Evolutionary conservation across 352 stramenopile genomes (phyloP), one percentile per base, ranked within the genome.

Genomic region (Pythium grandisporangium): DNA sequence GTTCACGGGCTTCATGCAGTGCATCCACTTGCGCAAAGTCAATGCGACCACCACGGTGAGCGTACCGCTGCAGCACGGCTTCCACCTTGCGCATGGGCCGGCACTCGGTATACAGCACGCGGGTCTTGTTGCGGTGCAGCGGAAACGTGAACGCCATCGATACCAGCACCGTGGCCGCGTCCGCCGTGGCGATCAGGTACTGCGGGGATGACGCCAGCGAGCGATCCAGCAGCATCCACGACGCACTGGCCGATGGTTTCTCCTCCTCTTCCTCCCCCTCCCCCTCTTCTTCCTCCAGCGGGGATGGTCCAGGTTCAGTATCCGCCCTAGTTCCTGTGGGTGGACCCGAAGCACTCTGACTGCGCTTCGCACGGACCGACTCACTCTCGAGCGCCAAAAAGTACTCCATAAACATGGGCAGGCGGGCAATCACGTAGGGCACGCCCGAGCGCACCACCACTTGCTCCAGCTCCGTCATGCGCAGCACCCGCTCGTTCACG

Each of bases 351-450:
- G 35, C 23, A 4, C 20, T 33, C 19, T 33, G 26, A 4, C 24
- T 26, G 0, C 42, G 29, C 8, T 19, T 12, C 16, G 32, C 21
- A 2, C 30, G 24, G 7, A 30, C 12, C 22, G 29, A 12, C n/a
- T 40, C 6, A 32, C 6, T 55, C 36, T 12, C 30, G 21, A 89
- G 52, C 2, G 73, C 58, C 25, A 83, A 30, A 26, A 90, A 86
- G 46, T 87, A 90, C 55, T 90, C 77, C 60, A 87, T 84, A 22
- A 90, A 84, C 24, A 90, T 27, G 25, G 77, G 77, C 14, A 90
- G 48, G 0, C 77, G 67, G 34, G 87, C 35, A 41, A 87, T 80
- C 34, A 56, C 61, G 34, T 71, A 82, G 29, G 71, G 49, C 36
- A 86, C 58, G 1, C 66, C 70, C 17, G 71, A 79, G 5, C 40